phyloP scores from a whole-genome alignment of 306 rosid genomes.

The Calophaca sinica region DNA sequence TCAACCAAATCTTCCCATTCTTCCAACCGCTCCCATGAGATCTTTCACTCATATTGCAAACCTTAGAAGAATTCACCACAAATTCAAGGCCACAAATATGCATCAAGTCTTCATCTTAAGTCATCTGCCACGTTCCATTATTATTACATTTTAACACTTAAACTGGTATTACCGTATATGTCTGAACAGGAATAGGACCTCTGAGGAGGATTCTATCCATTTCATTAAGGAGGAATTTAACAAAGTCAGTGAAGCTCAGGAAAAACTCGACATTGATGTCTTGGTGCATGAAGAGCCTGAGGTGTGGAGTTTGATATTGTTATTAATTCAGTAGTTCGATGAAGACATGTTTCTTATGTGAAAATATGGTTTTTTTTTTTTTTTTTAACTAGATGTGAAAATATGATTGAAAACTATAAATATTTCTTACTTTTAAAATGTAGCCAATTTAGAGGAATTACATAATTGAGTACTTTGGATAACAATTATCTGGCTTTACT shows the following conservation, averaged over 20 bases:
- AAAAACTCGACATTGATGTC: constrained; percentile 81
- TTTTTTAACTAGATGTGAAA: too few relatives aligned
- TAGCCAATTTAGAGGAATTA: too few relatives aligned
- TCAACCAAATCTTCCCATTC: constrained; percentile 65
- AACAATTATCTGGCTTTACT: too few relatives aligned
- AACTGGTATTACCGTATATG: too few relatives aligned
- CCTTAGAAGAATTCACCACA: constrained; percentile 47
- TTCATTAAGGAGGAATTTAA: constrained; percentile 75
- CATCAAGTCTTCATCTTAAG: constrained; percentile 10
- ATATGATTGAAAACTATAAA: too few relatives aligned
- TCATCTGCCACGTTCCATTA: background rate
- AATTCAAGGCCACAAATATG: constrained; percentile 77
- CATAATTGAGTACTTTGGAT: too few relatives aligned
- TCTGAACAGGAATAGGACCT: too few relatives aligned
- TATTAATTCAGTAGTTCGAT: background rate
- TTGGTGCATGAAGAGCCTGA: constrained; percentile 80
- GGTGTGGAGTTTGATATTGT: constrained; percentile 53
- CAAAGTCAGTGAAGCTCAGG: constrained; percentile 75
- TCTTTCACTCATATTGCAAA: constrained; percentile 81
- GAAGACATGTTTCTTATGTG: background rate
- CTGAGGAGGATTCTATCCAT: constrained; percentile 63
- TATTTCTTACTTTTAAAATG: too few relatives aligned
- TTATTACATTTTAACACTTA: background rate
- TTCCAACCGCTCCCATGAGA: constrained; percentile 76
- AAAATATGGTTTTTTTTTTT: too few relatives aligned